A percentile compares a stretch with the other conserved stretches of the same genome.
Conservation (phyloP, 1,284 basidiomycete genomes). For the Puccinia hordei region DNA sequence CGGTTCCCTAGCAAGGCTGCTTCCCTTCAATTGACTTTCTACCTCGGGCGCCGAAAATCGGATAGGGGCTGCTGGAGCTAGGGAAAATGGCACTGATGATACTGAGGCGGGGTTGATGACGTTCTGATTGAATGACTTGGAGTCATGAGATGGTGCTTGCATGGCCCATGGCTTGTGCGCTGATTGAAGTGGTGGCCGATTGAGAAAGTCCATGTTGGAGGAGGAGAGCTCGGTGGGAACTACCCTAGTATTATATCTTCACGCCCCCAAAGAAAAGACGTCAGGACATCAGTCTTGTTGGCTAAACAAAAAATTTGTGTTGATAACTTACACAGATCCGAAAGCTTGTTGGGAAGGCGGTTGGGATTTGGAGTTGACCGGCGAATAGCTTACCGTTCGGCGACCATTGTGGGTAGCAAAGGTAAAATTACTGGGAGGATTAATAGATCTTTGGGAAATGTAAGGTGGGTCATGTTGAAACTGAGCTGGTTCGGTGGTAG, state of each 20-base stretch:
- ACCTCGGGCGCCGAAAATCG: conserved; percentile 15
- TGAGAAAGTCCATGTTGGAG: background rate
- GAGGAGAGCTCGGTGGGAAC: background rate
- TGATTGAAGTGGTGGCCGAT: background rate
- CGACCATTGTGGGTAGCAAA: background rate
- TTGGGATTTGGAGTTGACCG: conserved; percentile 8
- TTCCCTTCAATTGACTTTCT: background rate
- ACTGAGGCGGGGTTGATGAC: conserved; percentile 31
- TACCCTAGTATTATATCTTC: background rate
- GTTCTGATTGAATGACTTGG: background rate
- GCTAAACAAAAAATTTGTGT: background rate
- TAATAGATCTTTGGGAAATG: background rate
- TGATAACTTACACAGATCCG: conserved; percentile 18
- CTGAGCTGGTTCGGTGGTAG: background rate
- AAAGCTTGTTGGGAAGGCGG: conserved; percentile 23
- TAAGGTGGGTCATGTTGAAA: background rate
- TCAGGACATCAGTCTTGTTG: background rate
- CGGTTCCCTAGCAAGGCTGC: background rate
- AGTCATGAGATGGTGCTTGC: background rate
- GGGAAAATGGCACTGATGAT: conserved; percentile 40
- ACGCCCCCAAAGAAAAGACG: conserved; percentile 3
- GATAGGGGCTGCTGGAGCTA: conserved; percentile 42
- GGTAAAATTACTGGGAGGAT: background rate
- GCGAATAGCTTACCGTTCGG: conserved; percentile 19
- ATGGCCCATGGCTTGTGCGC: conserved; percentile 12